Evolutionary conservation across 163 green algal species (phyloP).

Genomic region (Volvox carteri): DNA sequence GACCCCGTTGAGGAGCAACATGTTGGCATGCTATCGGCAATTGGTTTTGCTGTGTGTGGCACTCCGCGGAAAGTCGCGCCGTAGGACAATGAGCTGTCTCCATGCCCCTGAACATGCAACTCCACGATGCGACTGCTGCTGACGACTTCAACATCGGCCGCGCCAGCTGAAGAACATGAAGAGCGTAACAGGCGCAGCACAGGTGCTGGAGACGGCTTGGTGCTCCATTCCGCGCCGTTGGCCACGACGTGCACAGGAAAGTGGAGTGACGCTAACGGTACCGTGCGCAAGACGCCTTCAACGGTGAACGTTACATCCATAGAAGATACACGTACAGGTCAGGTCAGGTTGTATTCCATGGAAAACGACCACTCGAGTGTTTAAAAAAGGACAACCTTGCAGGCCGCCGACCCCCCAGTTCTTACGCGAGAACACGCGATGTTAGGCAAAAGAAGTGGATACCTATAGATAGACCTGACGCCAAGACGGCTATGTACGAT

Average conservation of each 20-base stretch:
- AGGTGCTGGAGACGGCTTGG: neutral
- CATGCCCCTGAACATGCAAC: slow-evolving; percentile 1
- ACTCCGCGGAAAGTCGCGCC: neutral
- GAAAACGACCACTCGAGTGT: too few relatives aligned
- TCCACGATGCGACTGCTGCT: slow-evolving; percentile 29
- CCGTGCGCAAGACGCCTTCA: neutral
- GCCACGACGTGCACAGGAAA: slow-evolving; percentile 1
- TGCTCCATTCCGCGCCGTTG: neutral
- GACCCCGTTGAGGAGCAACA: neutral
- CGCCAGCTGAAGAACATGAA: neutral
- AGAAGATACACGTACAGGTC: neutral
- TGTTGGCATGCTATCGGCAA: neutral
- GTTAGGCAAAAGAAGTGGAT: too few relatives aligned
- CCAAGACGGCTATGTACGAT: too few relatives aligned
- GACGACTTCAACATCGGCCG: neutral
- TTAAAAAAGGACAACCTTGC: too few relatives aligned
- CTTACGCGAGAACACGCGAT: too few relatives aligned
- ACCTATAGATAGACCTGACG: too few relatives aligned
- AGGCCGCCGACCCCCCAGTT: too few relatives aligned
- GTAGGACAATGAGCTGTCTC: neutral
- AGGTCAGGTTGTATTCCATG: neutral
- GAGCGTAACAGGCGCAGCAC: neutral
- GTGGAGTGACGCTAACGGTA: neutral
- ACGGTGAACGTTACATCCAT: slow-evolving; percentile 28
- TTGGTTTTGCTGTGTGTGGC: neutral